Evolutionary conservation across 805 yeast species (phyloP).

Genomic region (Yarrowia sp.): DNA sequence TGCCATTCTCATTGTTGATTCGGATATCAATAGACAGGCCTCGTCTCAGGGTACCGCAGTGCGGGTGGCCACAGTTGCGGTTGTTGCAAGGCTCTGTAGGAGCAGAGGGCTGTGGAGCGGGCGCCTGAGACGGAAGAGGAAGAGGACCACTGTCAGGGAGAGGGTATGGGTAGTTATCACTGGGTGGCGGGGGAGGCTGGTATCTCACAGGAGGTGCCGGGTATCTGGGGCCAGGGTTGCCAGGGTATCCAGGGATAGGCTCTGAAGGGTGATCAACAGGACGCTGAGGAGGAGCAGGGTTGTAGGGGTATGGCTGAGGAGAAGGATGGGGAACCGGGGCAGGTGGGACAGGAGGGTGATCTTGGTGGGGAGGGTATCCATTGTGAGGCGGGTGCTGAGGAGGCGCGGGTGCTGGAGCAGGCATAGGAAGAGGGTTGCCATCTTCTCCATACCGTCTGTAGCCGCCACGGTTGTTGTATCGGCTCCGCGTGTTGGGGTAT

Average conservation of each 20-base stretch:
- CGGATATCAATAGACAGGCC: slow-evolving; percentile 23
- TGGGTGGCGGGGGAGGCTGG: slow-evolving; percentile 15
- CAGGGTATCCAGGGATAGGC: slow-evolving; percentile 19
- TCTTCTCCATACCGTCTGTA: slow-evolving; percentile 15
- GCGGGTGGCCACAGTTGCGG: slow-evolving; percentile 5
- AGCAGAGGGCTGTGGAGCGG: neutral
- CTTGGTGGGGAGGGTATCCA: neutral
- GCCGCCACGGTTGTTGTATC: neutral
- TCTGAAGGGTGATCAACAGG: slow-evolving; percentile 14
- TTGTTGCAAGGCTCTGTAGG: slow-evolving; percentile 10
- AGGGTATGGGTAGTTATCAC: slow-evolving; percentile 13
- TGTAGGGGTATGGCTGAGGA: slow-evolving; percentile 4
- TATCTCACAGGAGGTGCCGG: slow-evolving; percentile 12
- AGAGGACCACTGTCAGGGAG: neutral
- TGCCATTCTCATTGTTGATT: slow-evolving; percentile 1
- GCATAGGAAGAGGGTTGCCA: neutral
- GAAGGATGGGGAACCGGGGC: neutral
- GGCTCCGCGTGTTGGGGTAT: neutral
- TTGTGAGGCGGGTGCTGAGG: neutral
- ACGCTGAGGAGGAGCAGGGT: slow-evolving; percentile 1
- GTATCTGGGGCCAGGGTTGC: neutral
- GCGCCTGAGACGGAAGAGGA: slow-evolving; percentile 2
- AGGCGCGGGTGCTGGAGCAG: neutral
- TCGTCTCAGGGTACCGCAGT: neutral
- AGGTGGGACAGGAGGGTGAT: neutral